phyloP scores from a whole-genome alignment of 1,139 yeast genomes.

The Taiozyma sp. region DNA sequence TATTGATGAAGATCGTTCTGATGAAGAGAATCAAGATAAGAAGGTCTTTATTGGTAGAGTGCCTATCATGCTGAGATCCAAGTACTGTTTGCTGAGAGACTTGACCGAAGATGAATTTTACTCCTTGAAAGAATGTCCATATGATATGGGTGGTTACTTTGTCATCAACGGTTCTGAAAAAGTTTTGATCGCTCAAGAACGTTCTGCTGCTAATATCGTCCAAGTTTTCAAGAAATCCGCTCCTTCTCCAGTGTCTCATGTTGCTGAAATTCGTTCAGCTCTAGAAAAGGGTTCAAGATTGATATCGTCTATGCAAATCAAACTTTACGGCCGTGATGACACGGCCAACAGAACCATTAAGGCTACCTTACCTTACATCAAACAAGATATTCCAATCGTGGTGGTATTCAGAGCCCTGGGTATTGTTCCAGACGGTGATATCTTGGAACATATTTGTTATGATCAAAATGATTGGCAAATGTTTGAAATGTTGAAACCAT shows the following conservation, averaged over 20 bases:
- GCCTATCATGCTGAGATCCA: constrained; percentile 96
- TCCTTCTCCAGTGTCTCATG: constrained; percentile 92
- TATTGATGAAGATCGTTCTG: constrained; percentile 35
- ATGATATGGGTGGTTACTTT: constrained; percentile 99
- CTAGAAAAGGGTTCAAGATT: constrained; percentile 95
- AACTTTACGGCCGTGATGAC: constrained; percentile 80
- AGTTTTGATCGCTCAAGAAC: constrained; percentile 96
- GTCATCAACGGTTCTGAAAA: constrained; percentile 98
- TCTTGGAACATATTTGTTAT: constrained; percentile 94
- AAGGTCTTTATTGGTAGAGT: constrained; percentile 94
- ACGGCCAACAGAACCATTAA: constrained; percentile 78
- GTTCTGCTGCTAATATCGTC: constrained; percentile 97
- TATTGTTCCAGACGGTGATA: constrained; percentile 98
- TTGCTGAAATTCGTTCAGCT: constrained; percentile 96
- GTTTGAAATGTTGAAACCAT: constrained; percentile 98
- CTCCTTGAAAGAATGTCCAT: constrained; percentile 96
- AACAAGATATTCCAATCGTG: constrained; percentile 94
- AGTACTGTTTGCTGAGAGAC: constrained; percentile 90
- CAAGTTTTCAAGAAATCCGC: constrained; percentile 98
- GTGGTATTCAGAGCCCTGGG: constrained; percentile 97
- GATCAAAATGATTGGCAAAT: constrained; percentile 99
- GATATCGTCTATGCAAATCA: constrained; percentile 91
- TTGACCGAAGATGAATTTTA: constrained; percentile 93
- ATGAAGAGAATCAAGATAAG: constrained; percentile 58
- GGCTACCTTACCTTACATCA: constrained; percentile 94